These are phyloP conservation scores for Aspergillus coremiiformis DNA, from an alignment of 495 filamentous ascomycete genomes.

Conservation along the genomic window DNA sequence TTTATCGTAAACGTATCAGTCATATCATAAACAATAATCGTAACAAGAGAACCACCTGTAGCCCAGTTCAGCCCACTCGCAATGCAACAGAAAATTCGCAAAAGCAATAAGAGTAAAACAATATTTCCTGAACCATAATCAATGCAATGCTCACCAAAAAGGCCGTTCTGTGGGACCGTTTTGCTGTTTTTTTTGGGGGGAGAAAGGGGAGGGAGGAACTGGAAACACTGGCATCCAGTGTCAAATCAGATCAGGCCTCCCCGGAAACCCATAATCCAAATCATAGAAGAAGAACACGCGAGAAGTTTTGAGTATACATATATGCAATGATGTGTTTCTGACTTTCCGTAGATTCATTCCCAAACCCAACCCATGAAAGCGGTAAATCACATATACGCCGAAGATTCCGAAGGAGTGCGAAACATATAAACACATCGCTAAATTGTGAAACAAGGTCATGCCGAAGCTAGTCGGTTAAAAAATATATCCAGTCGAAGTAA, in stretches of 20 bases:
- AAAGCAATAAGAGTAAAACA: conserved; percentile 2
- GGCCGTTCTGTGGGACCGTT: conserved; percentile 1
- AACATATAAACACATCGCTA: conserved; percentile 21
- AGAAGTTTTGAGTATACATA: conserved; percentile 14
- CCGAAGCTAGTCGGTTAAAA: conserved; percentile 13
- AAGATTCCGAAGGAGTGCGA: conserved; percentile 13
- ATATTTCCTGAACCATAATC: neutral
- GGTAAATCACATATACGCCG: conserved; percentile 15
- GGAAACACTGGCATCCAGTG: neutral
- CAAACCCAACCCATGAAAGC: conserved; percentile 4
- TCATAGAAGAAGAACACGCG: conserved; percentile 2
- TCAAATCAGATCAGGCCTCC: neutral
- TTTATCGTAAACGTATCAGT: conserved; percentile 20
- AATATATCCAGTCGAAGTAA: conserved; percentile 22
- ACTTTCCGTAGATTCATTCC: conserved; percentile 12
- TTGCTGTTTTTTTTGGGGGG: conserved; percentile 2
- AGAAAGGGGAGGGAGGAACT: too few relatives aligned
- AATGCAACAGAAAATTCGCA: conserved; percentile 4
- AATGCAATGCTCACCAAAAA: conserved; percentile 4
- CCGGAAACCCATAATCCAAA: neutral
- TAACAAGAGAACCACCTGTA: conserved; percentile 13
- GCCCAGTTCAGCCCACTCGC: conserved; percentile 12
- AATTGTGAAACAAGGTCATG: conserved; percentile 14
- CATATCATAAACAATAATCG: conserved; percentile 23
- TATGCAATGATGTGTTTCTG: conserved; percentile 11